Percentiles rank a stretch among this genome's conserved stretches.
phyloP scores from a whole-genome alignment of 495 filamentous ascomycete genomes.

The Aspergillus wentii region DNA sequence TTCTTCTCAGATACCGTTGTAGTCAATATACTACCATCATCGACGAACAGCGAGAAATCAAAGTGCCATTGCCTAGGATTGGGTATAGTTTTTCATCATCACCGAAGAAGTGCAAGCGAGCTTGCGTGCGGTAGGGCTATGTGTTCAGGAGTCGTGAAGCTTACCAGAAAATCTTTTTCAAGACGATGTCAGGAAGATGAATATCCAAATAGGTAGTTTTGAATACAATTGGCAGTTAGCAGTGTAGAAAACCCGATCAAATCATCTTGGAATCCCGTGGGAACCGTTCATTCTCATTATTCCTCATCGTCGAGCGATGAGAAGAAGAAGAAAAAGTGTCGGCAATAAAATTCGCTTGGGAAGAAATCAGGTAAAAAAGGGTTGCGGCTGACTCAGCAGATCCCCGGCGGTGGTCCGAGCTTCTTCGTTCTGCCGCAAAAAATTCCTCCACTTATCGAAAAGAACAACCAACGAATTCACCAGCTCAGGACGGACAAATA shows the following conservation, averaged over 20 bases:
- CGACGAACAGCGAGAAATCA: slow-evolving; percentile 72
- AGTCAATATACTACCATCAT: slow-evolving; percentile 77
- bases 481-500: too few species aligned
- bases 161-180: slow-evolving; percentile 22
- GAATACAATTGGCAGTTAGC: slow-evolving; percentile 9
- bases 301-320: slow-evolving; percentile 11
- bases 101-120: slow-evolving; percentile 19
- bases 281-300: slow-evolving; percentile 15
- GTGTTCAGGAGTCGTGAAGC: slow-evolving; percentile 5
- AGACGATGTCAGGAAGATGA: slow-evolving; percentile 1
- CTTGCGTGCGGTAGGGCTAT: background rate
- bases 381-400: slow-evolving; percentile 31
- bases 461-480: too few species aligned
- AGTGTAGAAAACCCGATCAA: slow-evolving; percentile 4
- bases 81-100: slow-evolving; percentile 42
- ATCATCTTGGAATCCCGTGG: slow-evolving; percentile 8
- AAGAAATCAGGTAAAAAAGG: slow-evolving; percentile 29
- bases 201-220: background rate
- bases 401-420: too few species aligned
- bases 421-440: too few species aligned
- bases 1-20: slow-evolving; percentile 98
- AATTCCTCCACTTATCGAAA: slow-evolving; percentile 27
- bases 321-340: slow-evolving; percentile 19
- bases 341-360: slow-evolving; percentile 15
- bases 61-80: slow-evolving; percentile 52